Evolutionary conservation across 1,139 yeast genomes (phyloP).

Genomic region (Blastobotrys buckinghamii): DNA sequence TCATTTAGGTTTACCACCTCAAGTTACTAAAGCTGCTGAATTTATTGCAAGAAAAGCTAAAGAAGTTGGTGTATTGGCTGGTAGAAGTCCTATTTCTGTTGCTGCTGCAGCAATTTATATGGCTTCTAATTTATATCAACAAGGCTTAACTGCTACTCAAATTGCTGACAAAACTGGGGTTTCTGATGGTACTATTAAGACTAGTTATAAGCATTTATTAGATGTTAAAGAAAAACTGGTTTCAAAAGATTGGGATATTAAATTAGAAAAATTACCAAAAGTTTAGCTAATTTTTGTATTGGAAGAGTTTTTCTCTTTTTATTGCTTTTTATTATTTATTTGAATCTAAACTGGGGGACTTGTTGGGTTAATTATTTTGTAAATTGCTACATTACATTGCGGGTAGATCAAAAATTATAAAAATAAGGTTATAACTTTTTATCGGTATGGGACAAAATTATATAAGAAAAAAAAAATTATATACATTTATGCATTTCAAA

Average conservation of each 20-base stretch:
- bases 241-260: constrained; percentile 76
- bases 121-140: constrained; percentile 80
- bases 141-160: constrained; percentile 56
- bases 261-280: constrained; percentile 55
- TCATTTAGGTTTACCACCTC: constrained; percentile 79
- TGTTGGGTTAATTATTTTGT: too few species aligned
- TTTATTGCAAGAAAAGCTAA: constrained; percentile 84
- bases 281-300: constrained; percentile 17
- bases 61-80: constrained; percentile 91
- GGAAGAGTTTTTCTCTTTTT: not conserved
- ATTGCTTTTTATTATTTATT: not conserved
- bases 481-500: too few species aligned
- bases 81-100: constrained; percentile 94
- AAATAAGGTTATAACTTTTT: too few species aligned
- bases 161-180: constrained; percentile 96
- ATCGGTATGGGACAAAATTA: too few species aligned
- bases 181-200: constrained; percentile 94
- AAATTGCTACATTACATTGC: too few species aligned
- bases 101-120: constrained; percentile 97
- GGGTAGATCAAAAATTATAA: too few species aligned
- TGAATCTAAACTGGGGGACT: too few species aligned
- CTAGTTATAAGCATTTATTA: constrained; percentile 78
- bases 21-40: constrained; percentile 90
- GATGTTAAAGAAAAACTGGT: constrained; percentile 67
- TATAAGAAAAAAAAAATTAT: not conserved